phyloP scores from a whole-genome alignment of 345 rosid genomes.

The Erucastrum elatum region DNA sequence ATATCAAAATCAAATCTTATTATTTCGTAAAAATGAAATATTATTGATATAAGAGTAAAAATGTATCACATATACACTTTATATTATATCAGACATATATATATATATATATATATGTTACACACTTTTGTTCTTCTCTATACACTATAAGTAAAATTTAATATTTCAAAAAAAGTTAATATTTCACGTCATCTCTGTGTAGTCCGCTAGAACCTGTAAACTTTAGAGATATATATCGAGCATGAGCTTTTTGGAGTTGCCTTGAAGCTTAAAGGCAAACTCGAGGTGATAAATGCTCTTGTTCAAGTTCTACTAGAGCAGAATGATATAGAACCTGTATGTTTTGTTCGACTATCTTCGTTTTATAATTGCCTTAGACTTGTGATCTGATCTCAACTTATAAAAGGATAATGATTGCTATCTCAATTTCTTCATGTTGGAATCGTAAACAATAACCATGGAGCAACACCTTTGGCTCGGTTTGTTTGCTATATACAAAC shows the following conservation, averaged over 20 bases:
- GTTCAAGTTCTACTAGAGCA: constrained; percentile 50
- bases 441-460: constrained; percentile 58
- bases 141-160: no score
- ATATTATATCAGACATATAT: no score
- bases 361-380: not conserved
- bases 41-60: no score
- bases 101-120: no score
- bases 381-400: constrained; percentile 1
- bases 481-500: not conserved
- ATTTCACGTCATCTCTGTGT: no score
- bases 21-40: no score
- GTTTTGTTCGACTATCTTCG: constrained; percentile 2
- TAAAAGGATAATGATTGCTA: constrained; percentile 60
- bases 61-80: no score
- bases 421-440: constrained; percentile 57
- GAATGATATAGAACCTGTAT: constrained; percentile 57
- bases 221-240: constrained; percentile 73
- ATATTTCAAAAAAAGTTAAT: no score
- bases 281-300: constrained; percentile 68
- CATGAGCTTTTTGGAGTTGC: constrained; percentile 61
- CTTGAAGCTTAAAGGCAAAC: constrained; percentile 57
- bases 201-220: constrained; percentile 35
- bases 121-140: no score
- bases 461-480: constrained; percentile 42
- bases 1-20: no score